Base-by-base conservation (phyloP, 257 asterid genomes). In the Lantana camara region DNA sequence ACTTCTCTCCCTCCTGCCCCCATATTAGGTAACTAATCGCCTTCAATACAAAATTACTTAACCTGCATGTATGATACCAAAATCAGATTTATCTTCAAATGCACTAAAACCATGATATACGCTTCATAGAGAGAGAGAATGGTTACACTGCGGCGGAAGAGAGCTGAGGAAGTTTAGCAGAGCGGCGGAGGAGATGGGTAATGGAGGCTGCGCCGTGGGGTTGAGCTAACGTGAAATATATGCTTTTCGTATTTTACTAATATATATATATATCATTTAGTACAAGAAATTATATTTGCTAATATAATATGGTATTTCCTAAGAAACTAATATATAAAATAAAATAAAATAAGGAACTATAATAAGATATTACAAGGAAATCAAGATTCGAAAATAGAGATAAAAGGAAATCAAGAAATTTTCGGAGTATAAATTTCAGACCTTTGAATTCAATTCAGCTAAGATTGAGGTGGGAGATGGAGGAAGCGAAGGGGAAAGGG, bases 1-100 rank as follows among this genome's bases (percentile, higher is more conserved):
- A 74, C 67, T 40, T 80, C 90, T 55, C 85, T 72, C 22, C 85
- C 80, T 67, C 70, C 90, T 17, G 57, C 75, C 30, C 82, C 86
- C 92, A 85, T 85, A 55, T 3, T 53, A 6, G 4, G 12, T 12
- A 14, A 13, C 42, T n/a, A 49, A 37, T 57, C 34, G 19, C 64
- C 24, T 19, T n/a, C 65, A 55, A 30, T n/a, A 3, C 45, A n/a
- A 0, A 13, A n/a, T 60, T 60, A 23, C 35, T 12, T 20, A n/a
- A 50, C 10, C 69, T 50, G 49, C 49, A 10, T 5, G 40, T 14
- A 37, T 23, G 30, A 15, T 16, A 57, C 8, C 0, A 24, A 29
- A 54, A 32, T 14, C 23, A 32, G 42, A 7, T 54, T n/a, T 14
- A 51, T 23, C n/a, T 23, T 3, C 23, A 27, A 51, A 17, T 13